Base-by-base conservation (phyloP, 139 green algal species). In the Chlorella sp. region DNA sequence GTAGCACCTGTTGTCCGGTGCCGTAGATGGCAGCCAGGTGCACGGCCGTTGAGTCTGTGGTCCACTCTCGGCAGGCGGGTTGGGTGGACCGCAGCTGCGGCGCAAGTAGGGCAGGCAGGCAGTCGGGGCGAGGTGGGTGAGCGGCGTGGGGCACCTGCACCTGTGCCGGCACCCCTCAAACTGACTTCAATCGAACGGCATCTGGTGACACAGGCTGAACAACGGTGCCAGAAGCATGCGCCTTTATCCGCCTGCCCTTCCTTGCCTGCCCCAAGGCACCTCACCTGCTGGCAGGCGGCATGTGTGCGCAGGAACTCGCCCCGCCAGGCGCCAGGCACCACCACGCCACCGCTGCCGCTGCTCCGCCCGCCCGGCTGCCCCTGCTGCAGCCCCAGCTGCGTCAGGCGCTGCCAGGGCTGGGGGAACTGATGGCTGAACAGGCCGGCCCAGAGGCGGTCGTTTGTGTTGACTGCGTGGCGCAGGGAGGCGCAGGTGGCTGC, bases 351-450 rank as follows among this genome's bases (percentile, higher is more conserved):
- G 19, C 53, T 24, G 78, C 39, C 39, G 26, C 71, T 57, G 76
- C 76, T 4, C 19, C 76, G 76, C 37, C 37, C 39, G 19, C 76
- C 9, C 5, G 37, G 34, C 34, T 87, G 61, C 0, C 0, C 7
- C n/a, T 71, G 64, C 30, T 53, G 78, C 32, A 32, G 71, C 32
- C 71, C 71, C 26, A 22, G 71, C 71, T 79, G 61, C 26, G 83
- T 87, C 22, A 87, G 64, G 37, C 83, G 61, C 61, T 60, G 64
- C 83, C 83, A 87, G 28, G 83, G 83, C 83, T 79, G n/a, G 5
- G 83, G 83, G 36, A 87, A 87, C 64, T 87, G 83, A 64, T 66
- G 83, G 64, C 68, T 78, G 64, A 64, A 87, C 0, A 87, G 83
- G n/a, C 57, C 36, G 34, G 57, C 69, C 83, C 83, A 87, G 2